These are phyloP conservation scores for Fusarium udum DNA, from an alignment of 2,329 filamentous ascomycete species.

Conservation along the genomic window DNA sequence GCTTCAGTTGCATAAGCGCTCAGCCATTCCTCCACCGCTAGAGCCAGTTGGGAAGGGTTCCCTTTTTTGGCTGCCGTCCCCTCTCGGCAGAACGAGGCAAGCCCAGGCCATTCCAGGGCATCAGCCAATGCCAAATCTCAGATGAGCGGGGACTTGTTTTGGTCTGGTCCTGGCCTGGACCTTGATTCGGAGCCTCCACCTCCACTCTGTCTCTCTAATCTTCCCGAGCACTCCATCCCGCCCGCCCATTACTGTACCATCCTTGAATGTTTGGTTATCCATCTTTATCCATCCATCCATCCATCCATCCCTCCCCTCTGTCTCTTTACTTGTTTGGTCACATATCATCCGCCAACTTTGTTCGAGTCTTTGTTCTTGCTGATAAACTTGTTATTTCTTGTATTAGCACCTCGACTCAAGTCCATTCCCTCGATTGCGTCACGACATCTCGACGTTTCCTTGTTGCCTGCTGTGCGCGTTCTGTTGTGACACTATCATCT, in stretches of 20 bases:
- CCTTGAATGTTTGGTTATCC: conserved; percentile 5
- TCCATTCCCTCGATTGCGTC: conserved; percentile 6
- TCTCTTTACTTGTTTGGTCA: conserved; percentile 4
- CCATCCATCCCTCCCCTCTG: neutral
- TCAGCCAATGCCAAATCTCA: conserved; percentile 6
- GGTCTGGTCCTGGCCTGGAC: neutral
- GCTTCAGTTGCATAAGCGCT: conserved; percentile 6
- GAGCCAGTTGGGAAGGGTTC: conserved; percentile 4
- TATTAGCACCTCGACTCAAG: neutral
- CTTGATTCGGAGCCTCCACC: conserved; percentile 24
- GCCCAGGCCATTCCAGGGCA: conserved; percentile 10
- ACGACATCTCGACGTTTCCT: neutral
- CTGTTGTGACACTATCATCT: conserved; percentile 20
- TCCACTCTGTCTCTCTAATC: conserved; percentile 8
- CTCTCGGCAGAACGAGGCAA: conserved; percentile 11
- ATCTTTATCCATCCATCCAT: conserved; percentile 15
- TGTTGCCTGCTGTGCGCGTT: conserved; percentile 20
- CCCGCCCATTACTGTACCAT: neutral
- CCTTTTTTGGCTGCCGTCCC: neutral
- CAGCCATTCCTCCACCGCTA: neutral
- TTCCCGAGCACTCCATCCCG: neutral
- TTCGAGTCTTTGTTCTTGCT: neutral
- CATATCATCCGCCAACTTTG: neutral
- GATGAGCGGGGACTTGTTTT: conserved; percentile 17
- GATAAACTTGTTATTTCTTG: neutral